phyloP scores from a whole-genome alignment of 306 rosid genomes.

The Trichosanthes truncata region DNA sequence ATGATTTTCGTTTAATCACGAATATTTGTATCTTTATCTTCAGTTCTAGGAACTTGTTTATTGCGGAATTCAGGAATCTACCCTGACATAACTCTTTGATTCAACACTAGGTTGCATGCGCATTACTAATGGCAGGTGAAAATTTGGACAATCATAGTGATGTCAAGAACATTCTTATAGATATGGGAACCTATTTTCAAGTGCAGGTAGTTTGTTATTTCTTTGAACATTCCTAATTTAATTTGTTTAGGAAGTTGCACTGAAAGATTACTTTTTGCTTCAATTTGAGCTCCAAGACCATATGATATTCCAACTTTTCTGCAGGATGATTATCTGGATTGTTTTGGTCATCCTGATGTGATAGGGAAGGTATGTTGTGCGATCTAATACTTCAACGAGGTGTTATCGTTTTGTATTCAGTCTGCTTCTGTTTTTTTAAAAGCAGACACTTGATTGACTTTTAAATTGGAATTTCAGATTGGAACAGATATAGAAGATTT shows the following conservation, averaged over 20 bases:
- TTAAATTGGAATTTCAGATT: constrained; percentile 41
- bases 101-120: constrained; percentile 35
- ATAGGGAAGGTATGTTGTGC: constrained; percentile 60
- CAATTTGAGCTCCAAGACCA: not conserved
- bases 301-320: not conserved
- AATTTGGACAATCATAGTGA: constrained; percentile 23
- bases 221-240: not conserved
- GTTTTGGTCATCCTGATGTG: constrained; percentile 73
- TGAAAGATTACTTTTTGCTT: not conserved
- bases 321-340: constrained; percentile 94
- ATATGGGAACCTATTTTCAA: constrained; percentile 46
- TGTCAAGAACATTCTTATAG: constrained; percentile 33
- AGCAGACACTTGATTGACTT: constrained; percentile 11
- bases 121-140: constrained; percentile 37
- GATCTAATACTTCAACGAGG: not conserved
- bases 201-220: constrained; percentile 27
- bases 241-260: not conserved
- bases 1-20: not conserved
- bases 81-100: not conserved
- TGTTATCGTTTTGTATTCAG: not conserved
- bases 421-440: not conserved
- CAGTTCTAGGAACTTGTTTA: not conserved
- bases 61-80: not conserved
- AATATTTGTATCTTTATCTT: not conserved
- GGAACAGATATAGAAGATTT: constrained; percentile 98